Percentiles rank a stretch among this genome's conserved stretches.
These are phyloP conservation scores for Metahyphopichia silvanorum DNA, from an alignment of 805 yeast genomes.

Conservation along the genomic window DNA sequence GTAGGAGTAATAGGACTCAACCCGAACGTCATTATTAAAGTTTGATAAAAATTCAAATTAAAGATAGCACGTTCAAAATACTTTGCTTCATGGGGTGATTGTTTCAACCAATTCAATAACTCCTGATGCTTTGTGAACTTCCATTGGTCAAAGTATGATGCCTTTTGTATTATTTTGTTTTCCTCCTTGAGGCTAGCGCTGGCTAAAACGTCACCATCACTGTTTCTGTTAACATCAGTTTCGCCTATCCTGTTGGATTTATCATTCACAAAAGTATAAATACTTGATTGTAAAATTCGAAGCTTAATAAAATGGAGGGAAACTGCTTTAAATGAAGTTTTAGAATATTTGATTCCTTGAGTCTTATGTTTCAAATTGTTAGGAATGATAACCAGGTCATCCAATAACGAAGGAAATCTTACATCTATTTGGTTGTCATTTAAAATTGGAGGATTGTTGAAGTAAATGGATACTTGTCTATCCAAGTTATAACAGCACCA, in stretches of 20 bases:
- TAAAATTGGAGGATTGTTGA: slow-evolving; percentile 60
- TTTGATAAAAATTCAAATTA: slow-evolving; percentile 9
- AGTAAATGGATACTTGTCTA: slow-evolving; percentile 72
- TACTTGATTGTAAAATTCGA: slow-evolving; percentile 5
- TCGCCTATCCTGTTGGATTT: neutral
- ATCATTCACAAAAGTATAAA: slow-evolving; percentile 1
- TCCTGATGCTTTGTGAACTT: slow-evolving; percentile 1
- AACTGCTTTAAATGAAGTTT: neutral
- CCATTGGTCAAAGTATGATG: slow-evolving; percentile 1
- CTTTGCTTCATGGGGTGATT: neutral
- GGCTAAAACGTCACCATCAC: neutral
- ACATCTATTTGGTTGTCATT: slow-evolving; percentile 47
- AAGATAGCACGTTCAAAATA: slow-evolving; percentile 4
- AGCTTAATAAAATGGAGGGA: slow-evolving; percentile 5
- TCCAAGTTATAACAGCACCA: slow-evolving; percentile 84
- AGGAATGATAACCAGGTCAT: neutral
- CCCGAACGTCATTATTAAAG: slow-evolving; percentile 8
- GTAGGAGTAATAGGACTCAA: slow-evolving; percentile 8
- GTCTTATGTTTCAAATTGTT: neutral
- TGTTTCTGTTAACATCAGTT: neutral
- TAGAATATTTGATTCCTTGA: neutral
- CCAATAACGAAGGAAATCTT: slow-evolving; percentile 45
- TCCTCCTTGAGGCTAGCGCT: slow-evolving; percentile 1
- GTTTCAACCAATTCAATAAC: slow-evolving; percentile 4
- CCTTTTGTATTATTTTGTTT: neutral